phyloP scores from a whole-genome alignment of 2,329 filamentous ascomycete genomes.

The Aspergillus floridensis region DNA sequence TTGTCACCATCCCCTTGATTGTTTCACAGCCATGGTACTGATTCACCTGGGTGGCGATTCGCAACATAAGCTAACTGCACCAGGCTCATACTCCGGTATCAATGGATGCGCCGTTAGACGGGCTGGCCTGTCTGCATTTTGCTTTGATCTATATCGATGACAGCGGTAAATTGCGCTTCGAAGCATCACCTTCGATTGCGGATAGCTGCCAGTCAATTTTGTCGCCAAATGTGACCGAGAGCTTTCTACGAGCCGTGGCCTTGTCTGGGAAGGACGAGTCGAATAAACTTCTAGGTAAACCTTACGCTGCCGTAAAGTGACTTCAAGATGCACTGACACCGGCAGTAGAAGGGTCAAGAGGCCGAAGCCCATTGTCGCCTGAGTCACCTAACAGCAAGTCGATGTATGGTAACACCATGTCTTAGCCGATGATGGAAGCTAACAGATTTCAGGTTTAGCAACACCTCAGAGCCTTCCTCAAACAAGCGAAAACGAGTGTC shows the following conservation, averaged over 20 bases:
- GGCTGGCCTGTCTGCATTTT: conserved; percentile 27
- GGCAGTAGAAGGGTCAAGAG: conserved; percentile 7
- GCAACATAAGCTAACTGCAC: conserved; percentile 10
- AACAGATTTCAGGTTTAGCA: conserved; percentile 6
- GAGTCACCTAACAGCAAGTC: conserved; percentile 15
- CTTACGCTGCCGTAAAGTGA: background rate
- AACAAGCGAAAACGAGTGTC: conserved; percentile 18
- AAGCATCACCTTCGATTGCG: conserved; percentile 30
- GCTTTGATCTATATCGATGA: conserved; percentile 34
- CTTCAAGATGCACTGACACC: background rate
- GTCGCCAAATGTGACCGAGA: conserved; percentile 29
- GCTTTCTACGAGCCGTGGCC: conserved; percentile 31
- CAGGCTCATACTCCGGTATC: conserved; percentile 23
- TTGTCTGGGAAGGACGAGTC: conserved; percentile 22
- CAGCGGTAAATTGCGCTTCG: conserved; percentile 30
- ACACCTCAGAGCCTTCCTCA: conserved; percentile 8
- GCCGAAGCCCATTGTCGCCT: conserved; percentile 17
- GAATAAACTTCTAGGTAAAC: conserved; percentile 21
- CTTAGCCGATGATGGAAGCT: background rate
- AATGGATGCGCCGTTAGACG: conserved; percentile 22
- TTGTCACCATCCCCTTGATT: conserved; percentile 14
- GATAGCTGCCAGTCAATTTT: conserved; percentile 28
- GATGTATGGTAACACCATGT: background rate
- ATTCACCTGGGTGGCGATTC: background rate
- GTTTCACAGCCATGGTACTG: conserved; percentile 17